A percentile compares a stretch with the other conserved stretches of the same genome.
Conservation (phyloP, 495 filamentous ascomycete genomes). For the Chaetomidium leptoderma region DNA sequence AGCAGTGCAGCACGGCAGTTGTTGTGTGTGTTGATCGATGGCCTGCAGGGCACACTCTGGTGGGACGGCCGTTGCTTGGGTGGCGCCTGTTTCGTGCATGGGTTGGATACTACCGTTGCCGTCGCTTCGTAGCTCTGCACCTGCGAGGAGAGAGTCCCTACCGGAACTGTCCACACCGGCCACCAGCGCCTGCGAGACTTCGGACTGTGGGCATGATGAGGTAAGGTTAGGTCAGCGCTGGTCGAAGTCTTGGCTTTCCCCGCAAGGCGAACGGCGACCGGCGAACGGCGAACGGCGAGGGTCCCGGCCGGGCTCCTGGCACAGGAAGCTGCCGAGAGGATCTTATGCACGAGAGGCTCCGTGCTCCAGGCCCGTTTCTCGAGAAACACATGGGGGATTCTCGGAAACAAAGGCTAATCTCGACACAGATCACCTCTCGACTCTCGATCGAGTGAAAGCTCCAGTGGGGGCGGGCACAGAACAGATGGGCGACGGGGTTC, state of each 20-base stretch:
- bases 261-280: background rate
- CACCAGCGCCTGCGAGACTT: background rate
- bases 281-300: too few species aligned
- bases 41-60: background rate
- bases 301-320: background rate
- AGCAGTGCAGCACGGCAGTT: background rate
- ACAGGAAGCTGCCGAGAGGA: background rate
- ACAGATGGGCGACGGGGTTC: constrained; percentile 23
- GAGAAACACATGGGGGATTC: constrained; percentile 27
- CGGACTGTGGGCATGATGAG: background rate
- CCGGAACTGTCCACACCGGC: background rate
- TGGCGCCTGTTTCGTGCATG: constrained; percentile 15
- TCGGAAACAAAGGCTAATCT: constrained; percentile 39
- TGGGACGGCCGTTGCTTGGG: background rate
- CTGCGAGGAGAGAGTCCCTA: background rate
- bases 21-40: constrained; percentile 1
- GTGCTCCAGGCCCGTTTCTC: constrained; percentile 24
- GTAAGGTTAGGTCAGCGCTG: background rate
- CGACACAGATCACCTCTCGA: constrained; percentile 22
- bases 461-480: constrained; percentile 7
- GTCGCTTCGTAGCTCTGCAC: constrained; percentile 19
- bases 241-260: background rate
- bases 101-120: constrained; percentile 25
- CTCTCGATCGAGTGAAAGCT: constrained; percentile 5
- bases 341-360: constrained; percentile 9